Evolutionary conservation across 225 moss, liverwort and hornwort genomes (phyloP).

Genomic region (Marchantia paleacea): DNA sequence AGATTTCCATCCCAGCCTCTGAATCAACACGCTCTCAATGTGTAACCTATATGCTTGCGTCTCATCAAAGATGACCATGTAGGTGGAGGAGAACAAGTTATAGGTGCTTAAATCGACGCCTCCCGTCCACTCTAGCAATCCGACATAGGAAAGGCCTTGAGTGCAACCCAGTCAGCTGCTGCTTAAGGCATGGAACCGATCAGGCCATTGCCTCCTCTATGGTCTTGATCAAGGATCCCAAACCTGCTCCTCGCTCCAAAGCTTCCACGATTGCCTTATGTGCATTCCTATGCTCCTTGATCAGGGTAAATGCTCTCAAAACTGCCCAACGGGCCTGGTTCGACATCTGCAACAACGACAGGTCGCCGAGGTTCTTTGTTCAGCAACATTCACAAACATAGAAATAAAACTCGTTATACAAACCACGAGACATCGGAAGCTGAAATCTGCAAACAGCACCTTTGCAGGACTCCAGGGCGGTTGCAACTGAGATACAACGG

Average conservation of each 20-base stretch:
- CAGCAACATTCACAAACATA: neutral
- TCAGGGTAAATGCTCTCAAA: slow-evolving; percentile 66
- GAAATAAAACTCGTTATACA: neutral
- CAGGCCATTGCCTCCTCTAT: slow-evolving; percentile 61
- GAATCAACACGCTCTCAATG: no score
- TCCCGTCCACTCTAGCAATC: no score
- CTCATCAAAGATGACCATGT: no score
- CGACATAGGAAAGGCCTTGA: no score
- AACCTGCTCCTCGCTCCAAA: slow-evolving; percentile 52
- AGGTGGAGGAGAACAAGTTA: no score
- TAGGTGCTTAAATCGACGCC: no score
- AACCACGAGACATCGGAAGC: neutral
- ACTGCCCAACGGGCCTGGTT: slow-evolving; percentile 94
- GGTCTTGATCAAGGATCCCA: slow-evolving; percentile 62
- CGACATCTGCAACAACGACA: slow-evolving; percentile 60
- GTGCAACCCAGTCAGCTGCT: no score
- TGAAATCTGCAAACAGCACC: slow-evolving; percentile 34
- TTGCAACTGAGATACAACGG: slow-evolving; percentile 63
- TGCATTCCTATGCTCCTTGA: slow-evolving; percentile 67
- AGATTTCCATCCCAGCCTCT: no score
- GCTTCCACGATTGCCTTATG: slow-evolving; percentile 75
- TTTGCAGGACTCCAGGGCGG: slow-evolving; percentile 91
- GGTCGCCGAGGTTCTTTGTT: neutral
- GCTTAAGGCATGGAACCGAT: neutral
- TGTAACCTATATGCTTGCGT: no score